Conservation (phyloP, 345 rosid genomes). For the Turritis glabra region DNA sequence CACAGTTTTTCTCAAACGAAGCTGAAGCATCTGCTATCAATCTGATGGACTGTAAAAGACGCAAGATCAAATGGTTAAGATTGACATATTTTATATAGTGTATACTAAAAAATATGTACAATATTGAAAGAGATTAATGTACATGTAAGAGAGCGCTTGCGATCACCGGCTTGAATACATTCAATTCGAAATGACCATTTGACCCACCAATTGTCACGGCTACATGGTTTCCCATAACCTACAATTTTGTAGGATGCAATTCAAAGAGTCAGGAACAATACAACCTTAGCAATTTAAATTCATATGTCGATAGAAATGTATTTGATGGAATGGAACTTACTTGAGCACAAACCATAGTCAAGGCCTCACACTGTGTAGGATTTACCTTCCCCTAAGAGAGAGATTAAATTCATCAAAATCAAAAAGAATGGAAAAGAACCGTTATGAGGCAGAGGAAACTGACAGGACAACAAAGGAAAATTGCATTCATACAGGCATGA, state of each 20-base stretch:
- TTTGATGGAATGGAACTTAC: slow-evolving; percentile 41
- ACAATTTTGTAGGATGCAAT: slow-evolving; percentile 23
- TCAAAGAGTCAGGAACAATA: neutral
- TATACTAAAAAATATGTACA: neutral
- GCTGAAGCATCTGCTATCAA: slow-evolving; percentile 90
- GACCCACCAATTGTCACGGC: slow-evolving; percentile 91
- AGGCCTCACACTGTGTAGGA: slow-evolving; percentile 97
- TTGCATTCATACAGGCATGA: slow-evolving; percentile 72
- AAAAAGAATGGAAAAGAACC: neutral
- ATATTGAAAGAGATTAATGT: slow-evolving; percentile 27
- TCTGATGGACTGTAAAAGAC: slow-evolving; percentile 60
- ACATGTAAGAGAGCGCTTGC: slow-evolving; percentile 87
- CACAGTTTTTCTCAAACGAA: slow-evolving; percentile 91
- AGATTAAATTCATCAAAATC: no score
- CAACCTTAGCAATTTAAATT: neutral
- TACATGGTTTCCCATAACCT: slow-evolving; percentile 96
- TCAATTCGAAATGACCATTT: slow-evolving; percentile 91
- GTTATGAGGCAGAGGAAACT: neutral
- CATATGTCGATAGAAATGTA: slow-evolving; percentile 11
- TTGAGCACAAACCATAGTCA: slow-evolving; percentile 98
- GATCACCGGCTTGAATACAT: slow-evolving; percentile 98
- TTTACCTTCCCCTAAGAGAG: slow-evolving; percentile 87
- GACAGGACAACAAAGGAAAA: slow-evolving; percentile 15
- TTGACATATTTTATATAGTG: neutral
- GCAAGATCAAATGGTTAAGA: neutral